Percentiles rank a stretch among this genome's conserved stretches.
Evolutionary conservation across 495 filamentous ascomycete species (phyloP).

Genomic region (Trichoderma asperelloides): DNA sequence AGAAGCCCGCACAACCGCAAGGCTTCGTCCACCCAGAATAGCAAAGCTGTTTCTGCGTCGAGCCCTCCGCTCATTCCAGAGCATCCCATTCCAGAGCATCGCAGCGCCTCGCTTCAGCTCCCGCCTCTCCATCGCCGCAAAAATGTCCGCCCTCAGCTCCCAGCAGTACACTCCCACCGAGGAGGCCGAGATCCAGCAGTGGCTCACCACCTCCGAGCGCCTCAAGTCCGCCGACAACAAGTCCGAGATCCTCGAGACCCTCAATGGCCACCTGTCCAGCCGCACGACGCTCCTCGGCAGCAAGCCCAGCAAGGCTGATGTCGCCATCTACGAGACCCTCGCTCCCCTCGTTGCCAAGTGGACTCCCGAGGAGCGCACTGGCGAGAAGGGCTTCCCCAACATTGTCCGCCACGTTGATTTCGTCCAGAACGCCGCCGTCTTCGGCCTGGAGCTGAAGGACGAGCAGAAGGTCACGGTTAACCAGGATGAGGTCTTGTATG

Average conservation of each 20-base stretch:
- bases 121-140: constrained; percentile 20
- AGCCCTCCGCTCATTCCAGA: constrained; percentile 33
- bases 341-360: constrained; percentile 71
- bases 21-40: constrained; percentile 6
- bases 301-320: constrained; percentile 85
- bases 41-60: constrained; percentile 43
- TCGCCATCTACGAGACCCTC: constrained; percentile 74
- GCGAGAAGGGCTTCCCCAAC: constrained; percentile 81
- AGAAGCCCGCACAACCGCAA: not conserved
- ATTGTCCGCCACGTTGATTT: constrained; percentile 90
- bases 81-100: constrained; percentile 21
- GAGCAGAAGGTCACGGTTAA: constrained; percentile 77
- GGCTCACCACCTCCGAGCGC: constrained; percentile 65
- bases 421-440: constrained; percentile 79
- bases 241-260: constrained; percentile 57
- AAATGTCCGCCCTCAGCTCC: constrained; percentile 56
- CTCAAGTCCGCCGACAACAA: constrained; percentile 53
- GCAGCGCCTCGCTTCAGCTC: constrained; percentile 13
- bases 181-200: constrained; percentile 77
- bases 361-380: constrained; percentile 80
- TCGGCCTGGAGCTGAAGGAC: constrained; percentile 60
- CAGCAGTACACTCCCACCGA: constrained; percentile 66
- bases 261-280: constrained; percentile 80
- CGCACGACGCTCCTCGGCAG: constrained; percentile 83
- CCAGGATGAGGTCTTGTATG: constrained; percentile 67